These are phyloP conservation scores for Trichosporon sp. DNA, from an alignment of 1,284 basidiomycete genomes.

Conservation along the genomic window DNA sequence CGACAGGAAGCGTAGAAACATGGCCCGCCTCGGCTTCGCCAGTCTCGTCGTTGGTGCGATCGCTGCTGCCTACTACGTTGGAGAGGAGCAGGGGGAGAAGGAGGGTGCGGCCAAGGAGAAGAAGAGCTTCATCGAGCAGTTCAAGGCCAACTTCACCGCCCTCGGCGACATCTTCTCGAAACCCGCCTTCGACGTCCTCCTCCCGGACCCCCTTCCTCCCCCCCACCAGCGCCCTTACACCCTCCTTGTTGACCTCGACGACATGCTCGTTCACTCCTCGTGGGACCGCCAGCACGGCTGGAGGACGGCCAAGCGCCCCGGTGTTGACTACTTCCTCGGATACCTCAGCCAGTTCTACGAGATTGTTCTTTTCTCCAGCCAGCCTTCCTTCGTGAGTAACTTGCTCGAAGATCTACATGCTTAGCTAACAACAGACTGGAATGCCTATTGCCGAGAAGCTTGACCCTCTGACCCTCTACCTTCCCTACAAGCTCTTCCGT, in stretches of 20 bases:
- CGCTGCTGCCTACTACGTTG: conserved; percentile 56
- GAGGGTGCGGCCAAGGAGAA: conserved; percentile 9
- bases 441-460: conserved; percentile 87
- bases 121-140: conserved; percentile 49
- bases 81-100: conserved; percentile 51
- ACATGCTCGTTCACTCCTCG: conserved; percentile 80
- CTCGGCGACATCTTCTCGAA: conserved; percentile 64
- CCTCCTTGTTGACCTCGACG: conserved; percentile 84
- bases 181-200: conserved; percentile 83
- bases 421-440: conserved; percentile 61
- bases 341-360: conserved; percentile 98
- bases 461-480: conserved; percentile 85
- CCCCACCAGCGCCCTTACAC: conserved; percentile 88
- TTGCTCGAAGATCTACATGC: neutral
- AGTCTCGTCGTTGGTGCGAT: conserved; percentile 54
- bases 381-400: conserved; percentile 73
- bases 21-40: conserved; percentile 54
- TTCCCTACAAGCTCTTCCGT: conserved; percentile 83
- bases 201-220: conserved; percentile 79
- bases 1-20: conserved; percentile 59
- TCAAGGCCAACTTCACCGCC: conserved; percentile 32
- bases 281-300: conserved; percentile 90
- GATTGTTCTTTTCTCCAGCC: conserved; percentile 90
- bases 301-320: conserved; percentile 89
- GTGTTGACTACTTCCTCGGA: conserved; percentile 93